phyloP scores from a whole-genome alignment of 768 basidiomycete genomes.

The Termitomyces sp. region DNA sequence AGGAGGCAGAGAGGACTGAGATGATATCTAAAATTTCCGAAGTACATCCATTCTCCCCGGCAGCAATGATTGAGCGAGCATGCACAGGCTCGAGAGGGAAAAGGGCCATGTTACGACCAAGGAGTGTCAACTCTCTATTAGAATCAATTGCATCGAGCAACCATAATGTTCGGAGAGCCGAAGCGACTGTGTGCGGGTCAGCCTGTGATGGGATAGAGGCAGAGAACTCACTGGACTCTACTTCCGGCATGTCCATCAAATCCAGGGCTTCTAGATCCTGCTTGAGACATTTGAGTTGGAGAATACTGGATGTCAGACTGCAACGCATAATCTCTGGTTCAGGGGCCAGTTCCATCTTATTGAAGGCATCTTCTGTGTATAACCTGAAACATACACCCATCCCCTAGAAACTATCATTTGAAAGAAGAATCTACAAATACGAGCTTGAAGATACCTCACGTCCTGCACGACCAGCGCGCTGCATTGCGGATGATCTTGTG shows the following conservation, averaged over 20 bases:
- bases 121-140: constrained; percentile 56
- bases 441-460: constrained; percentile 58
- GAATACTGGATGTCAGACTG: constrained; percentile 74
- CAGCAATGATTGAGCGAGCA: constrained; percentile 76
- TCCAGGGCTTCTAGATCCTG: constrained; percentile 79
- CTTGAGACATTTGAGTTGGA: constrained; percentile 82
- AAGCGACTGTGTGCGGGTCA: constrained; percentile 36
- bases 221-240: constrained; percentile 60
- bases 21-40: constrained; percentile 80
- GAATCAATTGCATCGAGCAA: constrained; percentile 75
- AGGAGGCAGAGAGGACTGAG: constrained; percentile 76
- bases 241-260: constrained; percentile 84
- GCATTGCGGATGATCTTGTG: constrained; percentile 86
- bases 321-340: constrained; percentile 91
- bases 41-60: constrained; percentile 67
- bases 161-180: constrained; percentile 69
- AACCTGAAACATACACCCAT: constrained; percentile 86
- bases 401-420: constrained; percentile 38
- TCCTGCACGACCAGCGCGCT: constrained; percentile 94
- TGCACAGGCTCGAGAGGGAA: constrained; percentile 90
- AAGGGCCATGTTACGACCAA: constrained; percentile 82
- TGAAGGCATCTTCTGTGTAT: constrained; percentile 82
- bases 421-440: neutral
- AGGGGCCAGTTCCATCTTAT: constrained; percentile 54
- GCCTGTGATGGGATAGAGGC: neutral